phyloP scores from a whole-genome alignment of 2,329 filamentous ascomycete species.

The Nemania abortiva region DNA sequence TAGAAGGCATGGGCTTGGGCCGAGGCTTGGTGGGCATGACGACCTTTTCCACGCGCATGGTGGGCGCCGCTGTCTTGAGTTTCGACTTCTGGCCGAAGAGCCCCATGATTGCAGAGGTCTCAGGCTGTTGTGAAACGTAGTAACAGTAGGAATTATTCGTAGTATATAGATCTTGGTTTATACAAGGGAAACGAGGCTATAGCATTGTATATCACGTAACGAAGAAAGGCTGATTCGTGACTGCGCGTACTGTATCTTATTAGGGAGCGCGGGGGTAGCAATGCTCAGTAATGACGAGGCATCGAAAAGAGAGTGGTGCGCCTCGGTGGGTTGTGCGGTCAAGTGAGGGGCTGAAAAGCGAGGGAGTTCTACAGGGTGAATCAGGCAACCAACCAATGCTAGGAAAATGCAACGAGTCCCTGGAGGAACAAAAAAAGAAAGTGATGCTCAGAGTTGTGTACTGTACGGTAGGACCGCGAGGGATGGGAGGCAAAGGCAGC shows the following conservation, averaged over 20 bases:
- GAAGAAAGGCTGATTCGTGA: not conserved
- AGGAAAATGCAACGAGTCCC: conserved; percentile 26
- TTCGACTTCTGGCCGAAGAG: conserved; percentile 60
- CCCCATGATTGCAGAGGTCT: conserved; percentile 51
- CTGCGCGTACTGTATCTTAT: conserved; percentile 5
- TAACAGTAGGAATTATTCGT: not conserved
- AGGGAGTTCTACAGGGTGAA: conserved; percentile 16
- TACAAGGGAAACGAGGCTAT: conserved; percentile 5
- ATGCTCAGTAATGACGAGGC: conserved; percentile 7
- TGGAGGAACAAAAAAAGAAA: conserved; percentile 25
- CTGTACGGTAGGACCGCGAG: not conserved
- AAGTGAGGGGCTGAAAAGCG: conserved; percentile 19
- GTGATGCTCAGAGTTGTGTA: conserved; percentile 24
- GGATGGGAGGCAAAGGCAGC: conserved; percentile 27
- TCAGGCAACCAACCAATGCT: conserved; percentile 23
- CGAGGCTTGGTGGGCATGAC: conserved; percentile 55
- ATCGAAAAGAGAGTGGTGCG: conserved; percentile 35
- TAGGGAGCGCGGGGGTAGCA: conserved; percentile 19
- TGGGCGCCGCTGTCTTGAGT: conserved; percentile 64
- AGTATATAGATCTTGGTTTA: conserved; percentile 14
- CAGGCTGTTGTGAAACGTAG: conserved; percentile 9
- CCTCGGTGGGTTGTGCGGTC: conserved; percentile 9
- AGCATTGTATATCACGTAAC: conserved; percentile 20
- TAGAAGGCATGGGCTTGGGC: conserved; percentile 42
- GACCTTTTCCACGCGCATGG: conserved; percentile 66